Percentiles rank a stretch among this genome's conserved stretches.
Evolutionary conservation across 371 early-diverging fungal species (phyloP).

Genomic region (Conidiobolus incongruus): DNA sequence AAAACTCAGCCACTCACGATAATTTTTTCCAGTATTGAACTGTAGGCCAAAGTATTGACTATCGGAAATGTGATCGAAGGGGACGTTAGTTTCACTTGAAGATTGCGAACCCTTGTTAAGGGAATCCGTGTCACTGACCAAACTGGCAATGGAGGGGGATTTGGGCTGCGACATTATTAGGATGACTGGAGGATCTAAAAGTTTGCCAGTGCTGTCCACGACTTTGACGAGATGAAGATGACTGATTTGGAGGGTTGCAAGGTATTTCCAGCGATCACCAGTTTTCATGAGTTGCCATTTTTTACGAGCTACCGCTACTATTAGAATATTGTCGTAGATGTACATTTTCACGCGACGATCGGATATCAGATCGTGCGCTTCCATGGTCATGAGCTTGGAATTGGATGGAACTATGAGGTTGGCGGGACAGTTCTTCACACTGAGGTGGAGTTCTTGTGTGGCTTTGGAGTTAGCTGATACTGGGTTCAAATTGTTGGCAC

Average conservation of each 20-base stretch:
- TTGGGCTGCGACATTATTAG: neutral
- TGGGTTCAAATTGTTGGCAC: slow-evolving; percentile 33
- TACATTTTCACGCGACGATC: neutral
- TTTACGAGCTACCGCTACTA: neutral
- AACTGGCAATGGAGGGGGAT: neutral
- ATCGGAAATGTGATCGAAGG: too few relatives aligned
- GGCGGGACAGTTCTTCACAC: slow-evolving; percentile 1
- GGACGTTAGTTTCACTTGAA: too few relatives aligned
- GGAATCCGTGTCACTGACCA: too few relatives aligned
- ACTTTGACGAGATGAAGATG: slow-evolving; percentile 1
- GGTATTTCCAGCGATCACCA: neutral
- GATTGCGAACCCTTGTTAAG: too few relatives aligned
- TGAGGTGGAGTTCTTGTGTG: neutral
- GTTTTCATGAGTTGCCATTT: neutral
- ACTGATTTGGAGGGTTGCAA: neutral
- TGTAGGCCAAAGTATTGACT: too few relatives aligned
- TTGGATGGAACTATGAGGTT: neutral
- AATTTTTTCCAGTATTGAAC: too few relatives aligned
- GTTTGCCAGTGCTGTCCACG: neutral
- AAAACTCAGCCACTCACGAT: too few relatives aligned
- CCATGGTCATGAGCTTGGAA: neutral
- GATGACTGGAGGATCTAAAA: too few relatives aligned
- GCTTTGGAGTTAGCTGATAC: slow-evolving; percentile 14
- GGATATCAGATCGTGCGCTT: neutral
- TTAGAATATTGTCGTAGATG: neutral